Conservation (phyloP, 2,329 filamentous ascomycete species). For the Botrytis paeoniae region DNA sequence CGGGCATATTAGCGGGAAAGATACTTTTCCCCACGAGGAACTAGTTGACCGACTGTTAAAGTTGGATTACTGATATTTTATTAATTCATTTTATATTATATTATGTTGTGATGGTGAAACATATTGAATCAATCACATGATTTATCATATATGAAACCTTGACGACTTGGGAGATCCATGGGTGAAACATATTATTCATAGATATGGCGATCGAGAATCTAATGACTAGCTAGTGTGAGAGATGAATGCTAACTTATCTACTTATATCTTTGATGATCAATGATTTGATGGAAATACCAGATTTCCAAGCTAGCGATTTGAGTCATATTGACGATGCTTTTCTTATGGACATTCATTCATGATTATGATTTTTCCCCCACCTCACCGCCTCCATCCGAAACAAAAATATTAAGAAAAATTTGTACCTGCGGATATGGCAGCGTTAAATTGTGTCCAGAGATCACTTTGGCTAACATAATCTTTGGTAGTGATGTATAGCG, state of each 20-base stretch:
- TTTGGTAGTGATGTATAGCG: not conserved
- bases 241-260: not conserved
- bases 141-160: not conserved
- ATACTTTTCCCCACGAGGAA: not conserved
- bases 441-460: not conserved
- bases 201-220: not conserved
- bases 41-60: not conserved
- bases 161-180: not conserved
- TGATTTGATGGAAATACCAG: not conserved
- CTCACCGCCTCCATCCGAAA: not conserved
- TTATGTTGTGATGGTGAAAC: not conserved
- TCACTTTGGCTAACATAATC: not conserved
- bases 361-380: not conserved
- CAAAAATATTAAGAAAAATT: not conserved
- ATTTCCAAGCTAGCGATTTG: not conserved
- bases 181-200: not conserved
- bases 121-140: not conserved
- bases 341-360: rapidly evolving
- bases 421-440: not conserved
- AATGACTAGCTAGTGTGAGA: not conserved
- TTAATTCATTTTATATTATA: not conserved
- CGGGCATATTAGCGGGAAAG: not conserved
- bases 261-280: not conserved
- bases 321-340: not conserved
- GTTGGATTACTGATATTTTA: not conserved